Conservation (phyloP, 495 filamentous ascomycete species). For the Neurospora tetrasperma region DNA sequence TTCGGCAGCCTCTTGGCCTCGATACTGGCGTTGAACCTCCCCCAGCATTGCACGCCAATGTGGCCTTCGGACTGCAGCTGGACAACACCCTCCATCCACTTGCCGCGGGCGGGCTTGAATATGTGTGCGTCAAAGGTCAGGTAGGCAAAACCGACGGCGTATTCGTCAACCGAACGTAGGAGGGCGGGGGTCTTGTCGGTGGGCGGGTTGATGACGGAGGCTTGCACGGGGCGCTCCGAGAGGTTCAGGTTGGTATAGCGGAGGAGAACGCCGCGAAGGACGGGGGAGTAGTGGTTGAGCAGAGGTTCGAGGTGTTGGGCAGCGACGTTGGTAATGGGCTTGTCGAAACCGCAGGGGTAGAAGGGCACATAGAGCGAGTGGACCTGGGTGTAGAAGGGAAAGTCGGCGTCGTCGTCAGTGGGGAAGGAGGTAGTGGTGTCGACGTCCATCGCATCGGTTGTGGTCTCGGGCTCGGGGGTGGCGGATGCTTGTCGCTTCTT, state of each 20-base stretch:
- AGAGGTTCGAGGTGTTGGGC: constrained; percentile 37
- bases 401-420: constrained; percentile 11
- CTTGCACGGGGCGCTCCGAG: constrained; percentile 30
- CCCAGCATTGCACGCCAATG: constrained; percentile 40
- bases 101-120: constrained; percentile 35
- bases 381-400: constrained; percentile 39
- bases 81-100: constrained; percentile 38
- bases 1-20: constrained; percentile 34
- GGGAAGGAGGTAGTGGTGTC: constrained; percentile 4
- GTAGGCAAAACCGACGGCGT: constrained; percentile 36
- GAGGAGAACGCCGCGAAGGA: constrained; percentile 35
- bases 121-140: constrained; percentile 36
- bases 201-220: constrained; percentile 18
- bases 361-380: constrained; percentile 39
- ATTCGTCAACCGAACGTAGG: constrained; percentile 33
- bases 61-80: constrained; percentile 40
- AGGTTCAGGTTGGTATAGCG: constrained; percentile 37
- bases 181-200: constrained; percentile 30
- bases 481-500: constrained; percentile 6
- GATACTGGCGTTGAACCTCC: constrained; percentile 41
- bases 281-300: constrained; percentile 36
- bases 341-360: constrained; percentile 34
- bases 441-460: constrained; percentile 17
- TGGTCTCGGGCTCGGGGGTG: constrained; percentile 7
- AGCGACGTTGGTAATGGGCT: constrained; percentile 32